Percentiles rank a stretch among this genome's conserved stretches.
phyloP scores from a whole-genome alignment of 768 basidiomycete genomes.

The Rhizopogon sp. region DNA sequence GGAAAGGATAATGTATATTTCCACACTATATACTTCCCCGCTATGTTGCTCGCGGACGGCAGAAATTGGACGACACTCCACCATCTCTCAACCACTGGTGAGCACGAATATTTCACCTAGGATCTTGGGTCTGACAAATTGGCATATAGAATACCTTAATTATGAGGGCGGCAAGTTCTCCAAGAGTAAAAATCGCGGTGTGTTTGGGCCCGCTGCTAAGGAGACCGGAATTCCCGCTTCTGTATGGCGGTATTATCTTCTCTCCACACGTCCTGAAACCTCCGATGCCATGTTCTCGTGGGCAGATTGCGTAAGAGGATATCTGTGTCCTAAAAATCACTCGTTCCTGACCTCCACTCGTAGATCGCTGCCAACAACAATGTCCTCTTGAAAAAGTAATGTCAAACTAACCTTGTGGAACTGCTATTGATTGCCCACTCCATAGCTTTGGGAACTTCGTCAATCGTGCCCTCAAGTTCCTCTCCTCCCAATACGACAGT shows the following conservation, averaged over 20 bases:
- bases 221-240: slow-evolving; percentile 92
- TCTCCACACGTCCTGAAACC: slow-evolving; percentile 90
- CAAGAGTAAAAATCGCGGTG: slow-evolving; percentile 93
- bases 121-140: not conserved
- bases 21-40: slow-evolving; percentile 94
- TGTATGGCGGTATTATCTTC: slow-evolving; percentile 95
- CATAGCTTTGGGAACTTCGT: slow-evolving; percentile 94
- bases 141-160: slow-evolving; percentile 79
- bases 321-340: not conserved
- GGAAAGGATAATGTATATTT: slow-evolving; percentile 99
- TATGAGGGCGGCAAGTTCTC: slow-evolving; percentile 99
- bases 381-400: slow-evolving; percentile 88
- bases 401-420: not conserved
- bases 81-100: slow-evolving; percentile 93
- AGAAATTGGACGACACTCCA: slow-evolving; percentile 91
- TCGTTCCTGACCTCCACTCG: not conserved
- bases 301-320: slow-evolving; percentile 75
- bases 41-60: slow-evolving; percentile 84
- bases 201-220: slow-evolving; percentile 91
- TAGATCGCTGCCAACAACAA: slow-evolving; percentile 92
- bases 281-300: slow-evolving; percentile 96
- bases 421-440: not conserved
- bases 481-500: slow-evolving; percentile 76
- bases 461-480: slow-evolving; percentile 91
- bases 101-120: slow-evolving; percentile 12